Base-by-base conservation (phyloP, 2,329 filamentous ascomycete species). In the Penicillium sp. region DNA sequence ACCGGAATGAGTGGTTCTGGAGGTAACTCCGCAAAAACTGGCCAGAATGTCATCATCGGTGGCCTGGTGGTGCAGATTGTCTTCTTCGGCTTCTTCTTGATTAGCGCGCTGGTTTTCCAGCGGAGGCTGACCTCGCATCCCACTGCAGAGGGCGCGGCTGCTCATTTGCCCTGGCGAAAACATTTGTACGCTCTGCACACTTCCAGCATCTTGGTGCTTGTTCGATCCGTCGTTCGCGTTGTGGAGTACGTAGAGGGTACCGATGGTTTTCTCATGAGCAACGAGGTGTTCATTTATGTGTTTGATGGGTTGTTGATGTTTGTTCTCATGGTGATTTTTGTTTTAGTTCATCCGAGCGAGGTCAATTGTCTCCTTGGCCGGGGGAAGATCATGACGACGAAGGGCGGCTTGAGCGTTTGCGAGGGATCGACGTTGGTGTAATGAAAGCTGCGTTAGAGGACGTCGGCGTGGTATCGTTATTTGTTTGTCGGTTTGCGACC, bases 121-220 rank as follows among this genome's bases (percentile, higher is more conserved):
- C 16, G 16, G 2, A 63, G 63, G 5, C 42, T 68, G 71, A 38
- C 36, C 0, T 58, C 56, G 4, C 38, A 62, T 13, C 67, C 73
- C 0, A 72, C 66, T 36, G 50, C 60, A 30, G 55, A 46, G 5
- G 60, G 64, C 1, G 50, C 51, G 1, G 51, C 51, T 1, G 47
- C 69, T 22, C 45, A 53, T 11, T 48, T 46, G 1, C 46, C 60
- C 24, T 77, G 75, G 74, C 63, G 63, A 42, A 64, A 54, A 24
- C 63, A 75, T 35, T 59, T 77, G 30, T 69, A 66, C 44, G 68
- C 63, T 2, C 36, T 65, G 36, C 53, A 64, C 36, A 44, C 49
- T 5, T 58, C 60, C 9, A 64, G 62, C 33, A 41, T 58, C 8
- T 51, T 69, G 39, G 61, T 67, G 43, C 49, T 69, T 20, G 51